Base-by-base conservation (phyloP, 768 basidiomycete species). In the Amanita pseudoporphyria region DNA sequence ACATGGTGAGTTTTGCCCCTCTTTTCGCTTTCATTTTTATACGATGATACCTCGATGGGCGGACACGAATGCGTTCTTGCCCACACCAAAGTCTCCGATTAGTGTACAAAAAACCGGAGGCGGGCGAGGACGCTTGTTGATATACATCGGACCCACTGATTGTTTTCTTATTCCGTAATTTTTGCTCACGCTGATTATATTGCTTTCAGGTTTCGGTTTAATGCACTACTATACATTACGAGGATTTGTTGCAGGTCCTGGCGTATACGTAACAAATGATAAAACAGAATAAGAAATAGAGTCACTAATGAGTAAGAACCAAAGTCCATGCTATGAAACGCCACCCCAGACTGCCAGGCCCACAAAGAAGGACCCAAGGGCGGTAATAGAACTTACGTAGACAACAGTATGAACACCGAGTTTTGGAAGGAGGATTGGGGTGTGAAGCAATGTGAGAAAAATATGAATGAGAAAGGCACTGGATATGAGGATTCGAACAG, bases 11-110 rank as follows among this genome's bases (percentile, higher is more conserved):
- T 50, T 45, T 16, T 22, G 58, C 60, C 47, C n/a, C n/a, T n/a
- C n/a, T n/a, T 45, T 22, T 50, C 49, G 14, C 47, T 53, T 49
- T 51, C 37, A 24, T 48, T 36, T 57, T 32, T 41, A 41, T 54
- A 48, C 71, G 86, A 88, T 86, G 87, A 87, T 71, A 69, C 64
- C 62, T 83, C 87, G 87, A 89, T 87, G 87, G 87, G 87, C 87
- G 87, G 87, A 87, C 87, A 79, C 68, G 74, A 85, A 79, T 57
- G 67, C 68, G 52, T 62, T 60, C 68, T 69, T 67, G 66, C 73
- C 77, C 67, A 75, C 64, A 72, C 74, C 75, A 79, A 82, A 76
- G 72, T 82, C 82, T 82, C 79, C 78, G n/a, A n/a, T n/a, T n/a
- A 44, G 72, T 85, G 86, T 88, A 88, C 86, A 82, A 71, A 60